phyloP scores from a whole-genome alignment of 73 alveolate genomes.

The Tetrahymena elliotti region DNA sequence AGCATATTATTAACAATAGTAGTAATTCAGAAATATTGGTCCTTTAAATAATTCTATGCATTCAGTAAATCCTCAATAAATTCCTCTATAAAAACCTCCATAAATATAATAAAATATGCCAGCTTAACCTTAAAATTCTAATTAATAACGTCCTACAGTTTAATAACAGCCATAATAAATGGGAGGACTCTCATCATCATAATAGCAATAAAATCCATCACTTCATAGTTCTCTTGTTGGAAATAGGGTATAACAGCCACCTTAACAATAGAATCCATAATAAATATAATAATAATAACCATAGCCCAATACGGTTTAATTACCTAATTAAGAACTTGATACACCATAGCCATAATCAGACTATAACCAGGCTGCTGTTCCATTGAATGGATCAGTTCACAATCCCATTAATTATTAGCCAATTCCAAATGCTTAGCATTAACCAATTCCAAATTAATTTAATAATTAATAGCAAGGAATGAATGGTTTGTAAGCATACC shows the following conservation, averaged over 20 bases:
- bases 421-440: background rate
- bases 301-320: background rate
- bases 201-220: background rate
- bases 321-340: background rate
- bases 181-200: background rate
- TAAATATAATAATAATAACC: background rate
- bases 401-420: background rate
- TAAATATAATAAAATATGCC: background rate
- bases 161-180: background rate
- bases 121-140: background rate
- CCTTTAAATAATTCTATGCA: background rate
- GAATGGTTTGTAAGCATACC: background rate
- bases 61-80: background rate
- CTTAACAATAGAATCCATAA: background rate
- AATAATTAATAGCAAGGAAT: background rate
- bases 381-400: background rate
- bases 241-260: background rate
- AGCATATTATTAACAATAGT: background rate
- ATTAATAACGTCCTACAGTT: background rate
- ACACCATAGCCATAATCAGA: background rate
- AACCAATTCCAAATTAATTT: background rate
- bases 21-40: background rate
- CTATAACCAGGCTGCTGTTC: background rate
- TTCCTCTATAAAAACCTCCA: background rate
- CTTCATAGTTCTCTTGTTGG: background rate